phyloP scores from a whole-genome alignment of 805 yeast species.

The Wilhelminamyces savonicus region DNA sequence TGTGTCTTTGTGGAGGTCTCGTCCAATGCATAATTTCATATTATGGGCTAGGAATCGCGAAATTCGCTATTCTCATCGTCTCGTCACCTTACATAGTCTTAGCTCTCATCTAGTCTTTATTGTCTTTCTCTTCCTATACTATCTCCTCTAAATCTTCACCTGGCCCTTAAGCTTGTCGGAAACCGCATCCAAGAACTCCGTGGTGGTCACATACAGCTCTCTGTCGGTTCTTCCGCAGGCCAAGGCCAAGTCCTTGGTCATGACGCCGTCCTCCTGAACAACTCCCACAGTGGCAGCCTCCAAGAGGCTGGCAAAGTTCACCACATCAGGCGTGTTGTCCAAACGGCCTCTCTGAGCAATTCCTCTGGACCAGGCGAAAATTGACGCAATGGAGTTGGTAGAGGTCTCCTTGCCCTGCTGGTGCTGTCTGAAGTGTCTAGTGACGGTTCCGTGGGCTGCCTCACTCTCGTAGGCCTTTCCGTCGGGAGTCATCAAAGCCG shows the following conservation, averaged over 20 bases:
- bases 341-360: constrained; percentile 74
- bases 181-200: constrained; percentile 74
- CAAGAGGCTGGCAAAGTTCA: constrained; percentile 56
- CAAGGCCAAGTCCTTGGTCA: constrained; percentile 80
- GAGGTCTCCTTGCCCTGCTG: constrained; percentile 81
- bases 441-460: constrained; percentile 86
- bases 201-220: constrained; percentile 62
- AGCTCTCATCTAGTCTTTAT: no score
- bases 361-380: constrained; percentile 86
- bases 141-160: no score
- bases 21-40: no score
- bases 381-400: constrained; percentile 80
- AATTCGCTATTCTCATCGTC: no score
- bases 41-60: no score
- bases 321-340: constrained; percentile 66
- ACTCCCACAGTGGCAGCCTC: constrained; percentile 68
- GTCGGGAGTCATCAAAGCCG: constrained; percentile 76
- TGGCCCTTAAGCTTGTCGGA: constrained; percentile 43
- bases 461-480: constrained; percentile 83
- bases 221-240: constrained; percentile 60
- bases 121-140: no score
- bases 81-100: no score
- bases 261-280: constrained; percentile 66
- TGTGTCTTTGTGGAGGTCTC: no score
- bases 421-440: constrained; percentile 78